phyloP scores from a whole-genome alignment of 169 alveolate genomes.

The Plasmodium sp. region DNA sequence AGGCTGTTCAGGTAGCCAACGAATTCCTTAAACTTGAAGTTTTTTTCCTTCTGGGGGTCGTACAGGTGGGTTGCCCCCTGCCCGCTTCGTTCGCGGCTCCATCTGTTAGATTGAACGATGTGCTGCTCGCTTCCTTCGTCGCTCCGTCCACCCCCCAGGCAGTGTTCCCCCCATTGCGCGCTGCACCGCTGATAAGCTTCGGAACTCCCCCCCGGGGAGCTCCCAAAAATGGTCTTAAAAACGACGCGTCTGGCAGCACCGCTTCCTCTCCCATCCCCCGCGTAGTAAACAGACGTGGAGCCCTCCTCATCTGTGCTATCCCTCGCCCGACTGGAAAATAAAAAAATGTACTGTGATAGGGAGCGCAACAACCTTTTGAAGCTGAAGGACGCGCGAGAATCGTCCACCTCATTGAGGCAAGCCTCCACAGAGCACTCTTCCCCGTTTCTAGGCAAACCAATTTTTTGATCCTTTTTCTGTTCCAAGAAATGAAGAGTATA shows the following conservation, averaged over 20 bases:
- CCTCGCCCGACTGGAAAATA: not conserved
- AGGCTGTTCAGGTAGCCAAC: slow-evolving; percentile 29
- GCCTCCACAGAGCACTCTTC: not conserved
- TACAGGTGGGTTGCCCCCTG: not conserved
- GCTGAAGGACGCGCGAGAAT: not conserved
- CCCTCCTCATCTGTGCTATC: not conserved
- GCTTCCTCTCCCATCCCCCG: not conserved
- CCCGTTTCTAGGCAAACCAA: not conserved
- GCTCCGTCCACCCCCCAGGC: not conserved
- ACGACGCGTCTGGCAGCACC: not conserved
- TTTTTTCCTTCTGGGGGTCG: slow-evolving; percentile 19
- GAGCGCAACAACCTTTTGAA: slow-evolving; percentile 13
- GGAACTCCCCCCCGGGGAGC: not conserved
- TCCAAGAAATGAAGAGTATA: not conserved
- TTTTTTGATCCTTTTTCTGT: not conserved
- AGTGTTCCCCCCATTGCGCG: not conserved
- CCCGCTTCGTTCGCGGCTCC: not conserved
- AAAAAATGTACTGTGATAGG: not conserved
- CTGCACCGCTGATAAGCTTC: not conserved
- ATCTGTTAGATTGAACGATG: not conserved
- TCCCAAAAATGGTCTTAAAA: slow-evolving; percentile 43
- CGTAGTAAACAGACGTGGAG: not conserved
- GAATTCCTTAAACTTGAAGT: slow-evolving; percentile 43
- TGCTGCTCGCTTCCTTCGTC: not conserved
- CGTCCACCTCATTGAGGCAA: slow-evolving; percentile 11